Evolutionary conservation across 257 asterid species (phyloP).

Genomic region (Parsonsia alboflavescens): DNA sequence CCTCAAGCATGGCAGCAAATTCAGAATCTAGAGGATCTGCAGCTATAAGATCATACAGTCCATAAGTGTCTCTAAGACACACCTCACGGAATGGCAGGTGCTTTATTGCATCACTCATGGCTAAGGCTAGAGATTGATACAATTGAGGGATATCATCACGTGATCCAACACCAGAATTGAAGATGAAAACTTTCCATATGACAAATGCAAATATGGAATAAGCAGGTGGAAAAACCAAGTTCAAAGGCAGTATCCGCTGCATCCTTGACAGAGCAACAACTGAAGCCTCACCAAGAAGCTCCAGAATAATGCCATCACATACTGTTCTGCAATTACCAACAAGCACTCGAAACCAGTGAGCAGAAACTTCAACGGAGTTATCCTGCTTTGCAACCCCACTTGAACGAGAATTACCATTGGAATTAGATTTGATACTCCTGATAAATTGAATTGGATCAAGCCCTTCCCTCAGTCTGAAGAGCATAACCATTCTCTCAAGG

Average conservation of each 20-base stretch:
- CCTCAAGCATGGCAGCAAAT: slow-evolving; percentile 69
- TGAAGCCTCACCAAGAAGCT: slow-evolving; percentile 88
- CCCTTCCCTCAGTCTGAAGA: slow-evolving; percentile 86
- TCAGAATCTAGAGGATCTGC: slow-evolving; percentile 75
- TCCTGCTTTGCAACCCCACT: slow-evolving; percentile 62
- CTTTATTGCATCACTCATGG: slow-evolving; percentile 70
- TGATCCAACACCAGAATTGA: slow-evolving; percentile 45
- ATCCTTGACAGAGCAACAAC: slow-evolving; percentile 74
- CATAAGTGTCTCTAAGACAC: slow-evolving; percentile 78
- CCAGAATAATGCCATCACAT: slow-evolving; percentile 79
- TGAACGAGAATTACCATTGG: slow-evolving; percentile 79
- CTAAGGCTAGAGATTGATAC: slow-evolving; percentile 48
- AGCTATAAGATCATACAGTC: slow-evolving; percentile 66
- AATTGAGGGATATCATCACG: slow-evolving; percentile 80
- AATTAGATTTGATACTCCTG: slow-evolving; percentile 70
- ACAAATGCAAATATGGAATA: slow-evolving; percentile 77
- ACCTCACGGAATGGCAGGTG: slow-evolving; percentile 92
- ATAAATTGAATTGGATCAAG: slow-evolving; percentile 72
- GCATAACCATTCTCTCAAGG: slow-evolving; percentile 88
- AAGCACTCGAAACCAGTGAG: slow-evolving; percentile 96
- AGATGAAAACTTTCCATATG: slow-evolving; percentile 67
- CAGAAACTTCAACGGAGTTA: slow-evolving; percentile 72
- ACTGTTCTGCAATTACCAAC: slow-evolving; percentile 94
- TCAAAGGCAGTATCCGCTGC: slow-evolving; percentile 69
- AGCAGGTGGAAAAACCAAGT: slow-evolving; percentile 85